phyloP scores from a whole-genome alignment of 2,329 filamentous ascomycete genomes.

The Myriosclerotinia scirpicola region DNA sequence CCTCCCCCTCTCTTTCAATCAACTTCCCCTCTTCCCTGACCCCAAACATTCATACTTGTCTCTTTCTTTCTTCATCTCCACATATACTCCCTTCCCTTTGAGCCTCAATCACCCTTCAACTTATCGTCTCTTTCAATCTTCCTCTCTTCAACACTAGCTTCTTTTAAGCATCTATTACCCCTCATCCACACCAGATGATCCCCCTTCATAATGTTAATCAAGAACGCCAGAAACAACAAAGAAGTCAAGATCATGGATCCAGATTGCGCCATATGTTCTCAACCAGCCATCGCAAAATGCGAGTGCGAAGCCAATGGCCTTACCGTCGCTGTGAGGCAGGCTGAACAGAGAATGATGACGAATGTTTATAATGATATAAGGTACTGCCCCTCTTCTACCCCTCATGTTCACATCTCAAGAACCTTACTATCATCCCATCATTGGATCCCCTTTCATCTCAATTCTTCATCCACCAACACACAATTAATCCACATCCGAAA shows the following conservation, averaged over 20 bases:
- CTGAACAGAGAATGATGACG: conserved; percentile 63
- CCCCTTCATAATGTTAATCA: conserved; percentile 38
- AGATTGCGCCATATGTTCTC: conserved; percentile 66
- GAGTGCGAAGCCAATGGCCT: conserved; percentile 67
- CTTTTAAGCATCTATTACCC: neutral
- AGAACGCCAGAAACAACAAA: conserved; percentile 42
- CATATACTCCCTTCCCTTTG: neutral
- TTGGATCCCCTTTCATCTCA: neutral
- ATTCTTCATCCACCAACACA: neutral
- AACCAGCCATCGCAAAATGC: conserved; percentile 58
- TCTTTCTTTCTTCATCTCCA: conserved; percentile 5
- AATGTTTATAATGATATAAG: conserved; percentile 62
- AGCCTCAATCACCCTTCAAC: neutral
- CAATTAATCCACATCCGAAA: conserved; percentile 23
- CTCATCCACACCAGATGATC: conserved; percentile 24
- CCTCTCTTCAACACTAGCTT: neutral
- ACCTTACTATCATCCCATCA: neutral
- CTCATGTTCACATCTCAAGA: neutral
- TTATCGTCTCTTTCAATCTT: neutral
- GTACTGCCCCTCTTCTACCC: conserved; percentile 43
- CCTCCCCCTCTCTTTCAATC: neutral
- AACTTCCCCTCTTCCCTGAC: neutral
- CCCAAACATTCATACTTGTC: neutral
- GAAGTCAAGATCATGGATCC: conserved; percentile 62
- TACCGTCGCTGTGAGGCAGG: conserved; percentile 61